Percentiles rank a stretch among this genome's conserved stretches.
Evolutionary conservation across 768 basidiomycete species (phyloP).

Genomic region (Crassisporium funariophilum): DNA sequence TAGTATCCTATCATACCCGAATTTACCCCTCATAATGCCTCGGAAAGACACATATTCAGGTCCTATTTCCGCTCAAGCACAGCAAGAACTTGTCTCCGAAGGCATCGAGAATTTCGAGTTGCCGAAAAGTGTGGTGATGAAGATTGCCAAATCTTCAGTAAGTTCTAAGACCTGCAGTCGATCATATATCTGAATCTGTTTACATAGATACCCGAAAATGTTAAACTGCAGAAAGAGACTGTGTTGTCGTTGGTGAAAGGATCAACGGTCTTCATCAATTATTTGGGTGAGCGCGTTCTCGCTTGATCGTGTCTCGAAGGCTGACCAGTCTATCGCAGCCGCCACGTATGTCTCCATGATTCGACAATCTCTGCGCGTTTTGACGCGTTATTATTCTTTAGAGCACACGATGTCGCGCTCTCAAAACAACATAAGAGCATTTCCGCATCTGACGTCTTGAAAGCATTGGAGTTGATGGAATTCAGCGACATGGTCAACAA

Average conservation of each 20-base stretch:
- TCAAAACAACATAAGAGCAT: conserved; percentile 87
- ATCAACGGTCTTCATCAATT: conserved; percentile 95
- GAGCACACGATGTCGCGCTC: conserved; percentile 87
- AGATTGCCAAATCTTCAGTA: conserved; percentile 84
- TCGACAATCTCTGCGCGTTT: background rate
- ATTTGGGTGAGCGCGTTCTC: conserved; percentile 64
- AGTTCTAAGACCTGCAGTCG: conserved; percentile 25
- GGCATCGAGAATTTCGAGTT: conserved; percentile 91
- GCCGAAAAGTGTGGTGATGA: conserved; percentile 79
- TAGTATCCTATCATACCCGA: no score
- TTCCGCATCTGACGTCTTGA: conserved; percentile 87
- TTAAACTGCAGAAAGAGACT: conserved; percentile 90
- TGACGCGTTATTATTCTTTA: conserved; percentile 31
- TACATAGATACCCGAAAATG: conserved; percentile 76
- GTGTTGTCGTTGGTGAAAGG: conserved; percentile 83
- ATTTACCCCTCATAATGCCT: conserved; percentile 53
- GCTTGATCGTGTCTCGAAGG: background rate
- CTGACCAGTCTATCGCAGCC: conserved; percentile 32
- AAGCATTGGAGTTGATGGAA: conserved; percentile 79
- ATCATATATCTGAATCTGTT: background rate
- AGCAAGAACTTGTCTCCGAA: conserved; percentile 78
- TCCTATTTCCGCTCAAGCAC: conserved; percentile 68
- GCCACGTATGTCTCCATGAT: conserved; percentile 43
- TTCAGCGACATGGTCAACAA: conserved; percentile 69
- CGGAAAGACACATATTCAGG: conserved; percentile 63